Evolutionary conservation across 2,329 filamentous ascomycete species (phyloP), one percentile per base, ranked within the genome.

Genomic region (Akanthomyces lecanii): DNA sequence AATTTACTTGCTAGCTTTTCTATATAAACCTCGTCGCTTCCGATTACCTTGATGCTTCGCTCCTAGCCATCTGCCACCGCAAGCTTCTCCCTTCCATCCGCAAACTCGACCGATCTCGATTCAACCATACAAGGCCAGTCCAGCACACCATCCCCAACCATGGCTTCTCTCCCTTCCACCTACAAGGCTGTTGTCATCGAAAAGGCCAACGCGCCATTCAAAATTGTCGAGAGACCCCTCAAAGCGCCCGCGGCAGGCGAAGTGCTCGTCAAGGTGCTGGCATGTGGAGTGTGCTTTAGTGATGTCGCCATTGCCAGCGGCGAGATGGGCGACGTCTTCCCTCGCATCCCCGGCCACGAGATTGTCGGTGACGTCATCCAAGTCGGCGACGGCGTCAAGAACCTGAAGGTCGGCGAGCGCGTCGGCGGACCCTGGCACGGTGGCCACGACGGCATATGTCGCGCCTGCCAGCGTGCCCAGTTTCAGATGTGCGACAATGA

Each of bases 401-500:
- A 78, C 28, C 86, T 88, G 78, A 79, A 83, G 63, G 76, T 84
- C 1, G 89, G 89, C 10, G 87, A 91, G 62, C 79, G 86, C 2
- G 84, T 91, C 5, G 90, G 90, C 12, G 86, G 83, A 0, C 74
- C 82, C 1, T 91, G 88, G 88, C 88, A 90, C 69, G 88, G 88
- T 63, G 85, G 83, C 70, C 83, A 86, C 67, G 84, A 87, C 69
- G 72, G 73, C 3, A 77, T 76, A 1, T 91, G 88, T 77, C 80
- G 78, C 51, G 69, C 80, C 16, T 91, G 88, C 75, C 79, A 81
- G 57, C 79, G 82, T 14, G 86, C 84, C 0, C 70, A 82, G 21
- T 88, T 82, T 74, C 86, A 90, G 71, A 85, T 86, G 73, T 91
- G 89, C 73, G 77, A 83, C 25, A 83, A 86, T 65, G 75, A 70